These are phyloP conservation scores for Talaromyces thailandensis DNA, from an alignment of 495 filamentous ascomycete species.

Conservation along the genomic window DNA sequence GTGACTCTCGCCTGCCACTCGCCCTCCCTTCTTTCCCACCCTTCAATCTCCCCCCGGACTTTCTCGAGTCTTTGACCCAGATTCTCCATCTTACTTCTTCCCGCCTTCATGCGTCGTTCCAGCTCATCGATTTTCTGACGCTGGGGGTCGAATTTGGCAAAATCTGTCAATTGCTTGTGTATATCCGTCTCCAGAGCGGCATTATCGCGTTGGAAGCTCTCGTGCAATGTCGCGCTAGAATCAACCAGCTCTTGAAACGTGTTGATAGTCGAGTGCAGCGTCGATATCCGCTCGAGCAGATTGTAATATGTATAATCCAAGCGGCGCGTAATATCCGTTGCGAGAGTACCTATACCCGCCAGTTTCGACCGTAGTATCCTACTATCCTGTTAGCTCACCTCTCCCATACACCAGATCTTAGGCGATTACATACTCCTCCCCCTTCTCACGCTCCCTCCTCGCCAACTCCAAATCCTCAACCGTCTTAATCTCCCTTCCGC, in stretches of 20 bases:
- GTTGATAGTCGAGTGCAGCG: constrained; percentile 57
- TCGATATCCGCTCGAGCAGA: constrained; percentile 65
- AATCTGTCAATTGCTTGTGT: constrained; percentile 51
- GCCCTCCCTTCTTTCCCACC: constrained; percentile 60
- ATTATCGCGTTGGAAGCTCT: constrained; percentile 54
- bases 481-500: constrained; percentile 26
- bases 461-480: constrained; percentile 34
- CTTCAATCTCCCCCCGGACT: constrained; percentile 55
- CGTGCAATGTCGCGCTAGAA: constrained; percentile 50
- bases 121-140: constrained; percentile 55
- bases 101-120: constrained; percentile 53
- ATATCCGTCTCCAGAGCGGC: constrained; percentile 53
- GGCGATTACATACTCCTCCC: constrained; percentile 36
- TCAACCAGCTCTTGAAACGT: constrained; percentile 62
- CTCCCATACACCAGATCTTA: background rate
- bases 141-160: constrained; percentile 64
- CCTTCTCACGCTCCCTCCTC: constrained; percentile 28
- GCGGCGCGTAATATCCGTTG: constrained; percentile 53
- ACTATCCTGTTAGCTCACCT: background rate
- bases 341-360: constrained; percentile 27
- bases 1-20: constrained; percentile 65
- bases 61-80: constrained; percentile 58
- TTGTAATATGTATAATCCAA: constrained; percentile 86
- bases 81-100: constrained; percentile 52
- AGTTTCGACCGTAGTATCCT: constrained; percentile 31